Conservation (phyloP, 495 filamentous ascomycete genomes). For the Lineolata rhizophorae region DNA sequence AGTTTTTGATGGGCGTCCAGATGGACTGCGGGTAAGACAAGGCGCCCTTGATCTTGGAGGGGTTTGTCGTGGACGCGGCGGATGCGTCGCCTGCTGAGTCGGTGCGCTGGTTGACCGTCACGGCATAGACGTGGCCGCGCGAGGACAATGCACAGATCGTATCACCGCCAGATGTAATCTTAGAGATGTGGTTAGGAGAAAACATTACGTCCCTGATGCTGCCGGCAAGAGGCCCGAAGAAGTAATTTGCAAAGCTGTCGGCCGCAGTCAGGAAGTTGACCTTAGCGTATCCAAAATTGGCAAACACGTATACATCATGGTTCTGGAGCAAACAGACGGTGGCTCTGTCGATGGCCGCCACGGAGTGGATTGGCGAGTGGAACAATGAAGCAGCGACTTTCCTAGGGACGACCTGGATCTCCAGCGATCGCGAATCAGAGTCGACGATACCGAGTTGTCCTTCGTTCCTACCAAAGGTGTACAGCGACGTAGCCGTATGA, state of each 20-base stretch:
- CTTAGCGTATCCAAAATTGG: slow-evolving; percentile 77
- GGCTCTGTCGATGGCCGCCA: slow-evolving; percentile 77
- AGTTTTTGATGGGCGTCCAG: slow-evolving; percentile 59
- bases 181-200: slow-evolving; percentile 38
- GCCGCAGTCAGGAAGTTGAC: slow-evolving; percentile 64
- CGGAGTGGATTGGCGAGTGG: slow-evolving; percentile 48
- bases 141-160: slow-evolving; percentile 72
- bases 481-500: slow-evolving; percentile 60
- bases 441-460: slow-evolving; percentile 89
- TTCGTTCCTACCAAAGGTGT: slow-evolving; percentile 88
- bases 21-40: slow-evolving; percentile 52
- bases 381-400: slow-evolving; percentile 78
- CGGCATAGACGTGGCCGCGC: slow-evolving; percentile 67
- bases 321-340: slow-evolving; percentile 71
- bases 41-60: slow-evolving; percentile 59
- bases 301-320: slow-evolving; percentile 78
- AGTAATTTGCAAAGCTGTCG: slow-evolving; percentile 42
- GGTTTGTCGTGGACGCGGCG: slow-evolving; percentile 65
- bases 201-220: not conserved
- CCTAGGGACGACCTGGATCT: slow-evolving; percentile 57
- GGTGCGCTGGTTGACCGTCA: slow-evolving; percentile 41
- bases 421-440: slow-evolving; percentile 76
- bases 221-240: slow-evolving; percentile 12
- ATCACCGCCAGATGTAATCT: slow-evolving; percentile 66
- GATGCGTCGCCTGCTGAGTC: slow-evolving; percentile 28